Conservation (phyloP, 768 basidiomycete species). For the Trametes meyenii region DNA sequence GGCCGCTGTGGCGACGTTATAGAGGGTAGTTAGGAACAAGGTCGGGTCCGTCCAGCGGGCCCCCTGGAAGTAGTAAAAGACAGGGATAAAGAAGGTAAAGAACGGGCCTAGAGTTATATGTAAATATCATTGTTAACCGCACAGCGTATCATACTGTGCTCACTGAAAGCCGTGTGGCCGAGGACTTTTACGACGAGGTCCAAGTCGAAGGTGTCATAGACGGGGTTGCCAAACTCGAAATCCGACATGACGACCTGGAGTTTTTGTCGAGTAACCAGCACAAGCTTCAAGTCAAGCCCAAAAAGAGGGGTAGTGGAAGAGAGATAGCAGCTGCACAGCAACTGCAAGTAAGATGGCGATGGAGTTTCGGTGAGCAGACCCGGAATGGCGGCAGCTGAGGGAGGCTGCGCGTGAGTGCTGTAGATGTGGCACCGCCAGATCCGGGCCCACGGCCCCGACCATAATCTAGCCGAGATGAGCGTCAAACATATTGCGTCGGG, state of each 20-base stretch:
- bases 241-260: not conserved
- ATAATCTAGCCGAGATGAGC: not conserved
- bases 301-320: not conserved
- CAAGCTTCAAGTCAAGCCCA: slow-evolving; percentile 10
- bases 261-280: not conserved
- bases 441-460: not conserved
- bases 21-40: slow-evolving; percentile 54
- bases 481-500: no score
- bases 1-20: slow-evolving; percentile 57
- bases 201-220: slow-evolving; percentile 74
- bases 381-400: not conserved
- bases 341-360: not conserved
- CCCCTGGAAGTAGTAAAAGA: slow-evolving; percentile 78
- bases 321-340: slow-evolving; percentile 14
- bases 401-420: not conserved
- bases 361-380: not conserved
- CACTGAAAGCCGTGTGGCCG: slow-evolving; percentile 77
- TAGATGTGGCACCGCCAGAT: not conserved
- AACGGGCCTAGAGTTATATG: slow-evolving; percentile 65
- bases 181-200: slow-evolving; percentile 83
- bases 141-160: slow-evolving; percentile 31
- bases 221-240: slow-evolving; percentile 34
- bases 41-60: slow-evolving; percentile 51
- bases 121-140: not conserved
- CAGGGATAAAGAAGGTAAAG: slow-evolving; percentile 78